Base-by-base conservation (phyloP, 805 yeast genomes). In the Lachancea nothofagi region DNA sequence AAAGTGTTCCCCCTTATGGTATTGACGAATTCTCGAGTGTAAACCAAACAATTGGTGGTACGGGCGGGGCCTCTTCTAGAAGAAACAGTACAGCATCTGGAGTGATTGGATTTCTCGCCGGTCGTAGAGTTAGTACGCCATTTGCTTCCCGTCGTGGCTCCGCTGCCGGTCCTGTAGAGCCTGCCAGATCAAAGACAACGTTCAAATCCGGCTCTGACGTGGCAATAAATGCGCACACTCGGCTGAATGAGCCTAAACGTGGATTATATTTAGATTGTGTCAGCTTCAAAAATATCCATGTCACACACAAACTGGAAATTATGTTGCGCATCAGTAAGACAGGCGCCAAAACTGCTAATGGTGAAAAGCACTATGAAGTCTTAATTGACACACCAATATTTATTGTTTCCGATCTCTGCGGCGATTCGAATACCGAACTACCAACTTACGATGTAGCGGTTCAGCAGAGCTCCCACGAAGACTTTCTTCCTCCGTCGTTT, bases 371-470 rank as follows among this genome's bases (percentile, higher is more conserved):
- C 56, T 83, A 79, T 52, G 94, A 83, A 50, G 89, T 83, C 15
- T 75, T 83, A 31, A 82, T 83, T 28, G 93, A 83, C 54, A 82
- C 90, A 0, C 93, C 93, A 0, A 67, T 83, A 26, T 69, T 73
- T 22, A 55, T 77, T 14, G 62, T 75, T n/a, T 72, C 78, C 9
- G 64, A 64, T 24, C 47, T 59, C 3, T 70, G 74, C 48, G 56
- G 54, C 2, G 51, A 56, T 17, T 68, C 62, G 6, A 66, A 57
- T 41, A 54, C 64, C 42, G 63, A 61, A 8, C 49, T 70, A 12
- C 74, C 74, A 4, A 55, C 62, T 2, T 69, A 69, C 36, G 51
- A 49, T 3, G 54, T 46, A 50, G 59, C 61, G 1, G 42, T 46
- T 4, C 45, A 33, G 45, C 33, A 29, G 38, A 36, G 21, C 17